Evolutionary conservation across 2,329 filamentous ascomycete species (phyloP), one percentile per base, ranked within the genome.

Genomic region (Dactylellina parvicollis): DNA sequence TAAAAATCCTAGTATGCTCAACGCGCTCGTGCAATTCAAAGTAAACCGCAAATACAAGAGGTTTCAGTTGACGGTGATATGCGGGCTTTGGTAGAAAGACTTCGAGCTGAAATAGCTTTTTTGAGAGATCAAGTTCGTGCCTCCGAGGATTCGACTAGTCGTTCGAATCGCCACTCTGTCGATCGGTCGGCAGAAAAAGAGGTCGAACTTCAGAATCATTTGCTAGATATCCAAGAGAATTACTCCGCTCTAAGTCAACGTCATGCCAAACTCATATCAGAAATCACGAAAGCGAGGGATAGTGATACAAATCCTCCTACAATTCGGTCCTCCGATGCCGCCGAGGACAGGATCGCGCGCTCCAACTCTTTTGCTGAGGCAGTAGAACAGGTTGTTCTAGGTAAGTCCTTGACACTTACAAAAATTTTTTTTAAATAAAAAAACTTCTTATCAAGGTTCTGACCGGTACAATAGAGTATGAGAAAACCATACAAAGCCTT

Each of bases 311-410:
- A 83, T 3, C 87, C 88, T 40, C 88, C 87, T 52, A 84, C 87
- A 34, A 82, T 84, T 30, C 78, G 81, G 40, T 85, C 10, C 57
- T 85, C 87, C 61, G 92, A 94, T 79, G 91, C 85, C 76, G 92
- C 92, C 0, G 89, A 92, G 22, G 93, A 97, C 80, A 87, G 95
- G 59, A 83, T 98, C 75, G 96, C 97, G 80, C 89, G 95, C 40
- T 99, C 96, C 16, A 96, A 96, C 80, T 96, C 92, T 0, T 98
- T 99, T 79, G 93, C 94, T 1, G 90, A 96, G 79, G 94, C 94
- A 26, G 94, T 99, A 18, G 95, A 99, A 79, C 91, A 96, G 79
- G 92, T 99, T 20, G 92, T 99, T 2, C 83, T 98, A 52, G 75
- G 75, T 76, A 42, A 34, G 74, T 56, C 10, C 18, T 10, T 14